phyloP scores from a whole-genome alignment of 2,329 filamentous ascomycete species.

The Talaromyces funiculosus region DNA sequence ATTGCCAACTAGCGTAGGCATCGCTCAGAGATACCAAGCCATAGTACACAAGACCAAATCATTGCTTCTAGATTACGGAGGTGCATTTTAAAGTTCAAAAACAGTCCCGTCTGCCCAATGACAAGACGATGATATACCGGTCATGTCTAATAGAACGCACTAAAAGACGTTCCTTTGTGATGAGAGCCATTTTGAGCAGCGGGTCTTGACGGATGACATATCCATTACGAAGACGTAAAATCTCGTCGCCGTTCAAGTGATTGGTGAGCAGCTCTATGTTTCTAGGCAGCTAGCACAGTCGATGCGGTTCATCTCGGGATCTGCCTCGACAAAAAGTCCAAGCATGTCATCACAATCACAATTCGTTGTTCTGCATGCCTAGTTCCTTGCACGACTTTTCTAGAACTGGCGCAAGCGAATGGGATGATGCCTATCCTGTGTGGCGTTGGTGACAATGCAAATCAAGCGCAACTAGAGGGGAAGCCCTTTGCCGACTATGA shows the following conservation, averaged over 20 bases:
- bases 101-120: conserved; percentile 12
- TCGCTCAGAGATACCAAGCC: neutral
- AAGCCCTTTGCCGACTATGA: conserved; percentile 10
- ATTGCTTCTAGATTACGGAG: neutral
- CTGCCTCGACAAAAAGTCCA: conserved; percentile 7
- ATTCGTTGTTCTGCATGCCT: neutral
- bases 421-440: neutral
- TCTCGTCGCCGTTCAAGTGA: neutral
- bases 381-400: neutral
- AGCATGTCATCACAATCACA: neutral
- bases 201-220: conserved; percentile 5
- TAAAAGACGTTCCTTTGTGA: neutral
- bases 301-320: conserved; percentile 2
- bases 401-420: conserved; percentile 10
- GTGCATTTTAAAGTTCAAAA: conserved; percentile 5
- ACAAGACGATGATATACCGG: conserved; percentile 6
- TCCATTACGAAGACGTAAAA: neutral
- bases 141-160: neutral
- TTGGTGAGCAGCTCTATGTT: neutral
- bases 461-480: neutral
- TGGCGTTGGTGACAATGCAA: conserved; percentile 16
- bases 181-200: neutral
- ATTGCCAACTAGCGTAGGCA: neutral
- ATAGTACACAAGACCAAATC: conserved; percentile 1
- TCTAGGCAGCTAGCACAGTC: neutral